Evolutionary conservation across 2,329 filamentous ascomycete genomes (phyloP), one percentile per base, ranked within the genome.

Genomic region (Fusarium sp.): DNA sequence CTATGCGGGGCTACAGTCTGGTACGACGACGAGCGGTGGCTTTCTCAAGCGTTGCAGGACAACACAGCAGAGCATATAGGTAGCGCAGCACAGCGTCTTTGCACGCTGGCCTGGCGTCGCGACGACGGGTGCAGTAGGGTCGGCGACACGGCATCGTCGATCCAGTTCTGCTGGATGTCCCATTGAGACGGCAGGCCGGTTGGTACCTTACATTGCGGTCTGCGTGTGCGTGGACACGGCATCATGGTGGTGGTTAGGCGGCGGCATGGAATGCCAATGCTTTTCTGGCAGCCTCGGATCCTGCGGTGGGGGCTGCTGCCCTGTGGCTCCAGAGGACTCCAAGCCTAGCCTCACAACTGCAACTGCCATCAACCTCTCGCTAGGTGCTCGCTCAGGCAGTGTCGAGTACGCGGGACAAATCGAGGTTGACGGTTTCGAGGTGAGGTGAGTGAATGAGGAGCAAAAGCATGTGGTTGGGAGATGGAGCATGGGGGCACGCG

Each of bases 391-490:
- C 25, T 29, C 46, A 20, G 46, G 18, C 27, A 58, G 29, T 58
- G 36, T 60, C 33, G 51, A 62, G 46, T 46, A 25, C 23, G 42
- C 42, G 23, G 14, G 49, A 42, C 27, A 53, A 42, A 58, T 61
- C 50, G 25, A 60, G 51, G 50, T 50, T 23, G 46, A 31, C 27
- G 50, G 38, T 63, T 38, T 68, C 38, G 62, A 68, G 61, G 61
- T 58, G 58, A 72, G 50, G 46, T 49, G 49, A 70, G 58, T 60
- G 40, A 67, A 64, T 53, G 46, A 69, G 62, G 64, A 68, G 64
- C 33, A 62, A 66, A 71, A 76, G 70, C 72, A 74, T 75, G 72
- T 78, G 76, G 77, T 78, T 78, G 77, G 77, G 65, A 66, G 54
- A 64, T 64, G 64, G 64, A 73, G 68, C 68, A 73, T 68, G 63